These are phyloP conservation scores for Schwanniomyces sp. DNA, from an alignment of 805 yeast genomes.

Conservation along the genomic window DNA sequence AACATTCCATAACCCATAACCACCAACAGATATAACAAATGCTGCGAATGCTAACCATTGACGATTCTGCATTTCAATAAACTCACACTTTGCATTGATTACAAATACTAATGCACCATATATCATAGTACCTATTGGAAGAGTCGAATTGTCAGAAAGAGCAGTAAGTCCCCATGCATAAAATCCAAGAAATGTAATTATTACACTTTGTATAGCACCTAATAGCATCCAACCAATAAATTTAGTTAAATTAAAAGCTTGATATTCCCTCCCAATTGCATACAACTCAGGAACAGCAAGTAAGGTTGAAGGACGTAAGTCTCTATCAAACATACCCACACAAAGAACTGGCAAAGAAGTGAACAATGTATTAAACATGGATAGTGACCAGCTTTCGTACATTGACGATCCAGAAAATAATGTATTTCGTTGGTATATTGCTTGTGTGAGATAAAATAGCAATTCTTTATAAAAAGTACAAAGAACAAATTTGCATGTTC, in stretches of 20 bases:
- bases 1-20: constrained; percentile 85
- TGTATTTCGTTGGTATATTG: constrained; percentile 80
- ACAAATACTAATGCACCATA: constrained; percentile 72
- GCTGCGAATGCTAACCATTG: constrained; percentile 69
- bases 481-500: constrained; percentile 88
- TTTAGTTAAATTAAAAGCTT: constrained; percentile 68
- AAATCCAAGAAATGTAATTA: constrained; percentile 66
- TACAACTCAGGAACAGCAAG: constrained; percentile 92
- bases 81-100: constrained; percentile 75
- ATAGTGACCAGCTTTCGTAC: constrained; percentile 93
- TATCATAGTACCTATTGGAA: constrained; percentile 76
- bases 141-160: constrained; percentile 68
- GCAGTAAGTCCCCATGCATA: constrained; percentile 72
- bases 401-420: constrained; percentile 90
- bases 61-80: constrained; percentile 77
- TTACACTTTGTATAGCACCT: constrained; percentile 71
- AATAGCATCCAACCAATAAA: constrained; percentile 77
- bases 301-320: constrained; percentile 81
- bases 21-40: constrained; percentile 69
- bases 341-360: constrained; percentile 90
- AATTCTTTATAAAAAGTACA: constrained; percentile 95
- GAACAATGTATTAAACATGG: constrained; percentile 95
- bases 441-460: constrained; percentile 84
- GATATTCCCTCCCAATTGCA: constrained; percentile 68
- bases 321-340: constrained; percentile 94